Evolutionary conservation across 1,139 yeast genomes (phyloP).

Genomic region (Insectozyma bohioensis): DNA sequence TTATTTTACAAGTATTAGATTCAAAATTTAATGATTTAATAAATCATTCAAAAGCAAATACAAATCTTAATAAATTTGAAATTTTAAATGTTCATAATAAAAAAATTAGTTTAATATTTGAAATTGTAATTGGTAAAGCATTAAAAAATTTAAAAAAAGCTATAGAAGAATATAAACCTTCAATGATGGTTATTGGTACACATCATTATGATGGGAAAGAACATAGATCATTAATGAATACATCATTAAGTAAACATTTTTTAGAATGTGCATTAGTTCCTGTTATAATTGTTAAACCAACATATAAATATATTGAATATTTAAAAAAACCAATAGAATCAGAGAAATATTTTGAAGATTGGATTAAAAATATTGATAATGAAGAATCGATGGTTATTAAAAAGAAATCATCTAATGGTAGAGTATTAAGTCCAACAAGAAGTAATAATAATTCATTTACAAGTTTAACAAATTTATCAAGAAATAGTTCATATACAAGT

Average conservation of each 20-base stretch:
- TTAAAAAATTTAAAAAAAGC: constrained; percentile 54
- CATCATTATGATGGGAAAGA: constrained; percentile 36
- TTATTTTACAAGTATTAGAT: constrained; percentile 60
- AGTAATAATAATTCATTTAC: constrained; percentile 18
- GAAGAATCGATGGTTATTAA: constrained; percentile 14
- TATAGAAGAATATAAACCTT: constrained; percentile 61
- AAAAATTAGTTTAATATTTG: constrained; percentile 55
- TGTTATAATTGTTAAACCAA: constrained; percentile 65
- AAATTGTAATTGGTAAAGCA: constrained; percentile 63
- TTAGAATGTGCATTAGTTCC: constrained; percentile 69
- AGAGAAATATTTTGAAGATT: constrained; percentile 31
- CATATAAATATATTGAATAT: constrained; percentile 37
- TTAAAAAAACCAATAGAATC: constrained; percentile 27
- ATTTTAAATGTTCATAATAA: constrained; percentile 46
- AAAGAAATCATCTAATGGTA: constrained; percentile 6
- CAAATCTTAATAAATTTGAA: constrained; percentile 42
- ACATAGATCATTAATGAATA: constrained; percentile 38
- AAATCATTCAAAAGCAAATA: constrained; percentile 33
- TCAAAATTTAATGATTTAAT: constrained; percentile 30
- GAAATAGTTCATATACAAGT: constrained; percentile 16
- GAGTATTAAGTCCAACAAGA: constrained; percentile 18
- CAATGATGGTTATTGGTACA: constrained; percentile 64
- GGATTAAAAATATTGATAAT: constrained; percentile 22
- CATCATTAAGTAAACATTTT: constrained; percentile 58
- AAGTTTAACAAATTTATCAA: constrained; percentile 16